These are phyloP conservation scores for Lasiodiplodia theobromae DNA, from an alignment of 2,329 filamentous ascomycete genomes.

Conservation along the genomic window DNA sequence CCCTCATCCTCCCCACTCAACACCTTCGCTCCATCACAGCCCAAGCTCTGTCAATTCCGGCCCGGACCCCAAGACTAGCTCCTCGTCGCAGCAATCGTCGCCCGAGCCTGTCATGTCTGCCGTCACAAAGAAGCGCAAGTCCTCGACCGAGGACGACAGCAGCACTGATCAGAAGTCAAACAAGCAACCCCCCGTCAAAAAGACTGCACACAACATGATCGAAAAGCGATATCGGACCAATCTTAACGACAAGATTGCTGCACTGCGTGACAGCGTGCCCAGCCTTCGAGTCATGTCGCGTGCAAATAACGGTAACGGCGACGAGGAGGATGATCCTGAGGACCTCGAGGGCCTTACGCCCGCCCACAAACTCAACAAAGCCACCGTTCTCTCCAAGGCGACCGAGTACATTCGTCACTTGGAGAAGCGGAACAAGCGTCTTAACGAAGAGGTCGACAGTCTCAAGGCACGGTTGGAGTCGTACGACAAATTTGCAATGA, in stretches of 20 bases:
- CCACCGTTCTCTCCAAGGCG: conserved; percentile 93
- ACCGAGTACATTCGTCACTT: conserved; percentile 95
- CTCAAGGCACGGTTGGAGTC: conserved; percentile 75
- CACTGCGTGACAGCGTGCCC: conserved; percentile 88
- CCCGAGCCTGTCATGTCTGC: conserved; percentile 58
- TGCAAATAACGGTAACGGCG: conserved; percentile 61
- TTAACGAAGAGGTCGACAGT: conserved; percentile 80
- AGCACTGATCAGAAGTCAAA: conserved; percentile 61
- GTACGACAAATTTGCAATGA: conserved; percentile 74
- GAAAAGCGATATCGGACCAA: conserved; percentile 97
- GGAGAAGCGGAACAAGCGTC: conserved; percentile 84
- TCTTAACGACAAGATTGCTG: conserved; percentile 95
- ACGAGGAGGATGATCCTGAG: conserved; percentile 81
- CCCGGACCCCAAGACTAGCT: conserved; percentile 40
- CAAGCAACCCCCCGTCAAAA: conserved; percentile 71
- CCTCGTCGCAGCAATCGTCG: conserved; percentile 64
- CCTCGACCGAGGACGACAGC: conserved; percentile 62
- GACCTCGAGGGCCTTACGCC: conserved; percentile 73
- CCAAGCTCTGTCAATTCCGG: conserved; percentile 42
- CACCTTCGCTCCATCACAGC: conserved; percentile 47
- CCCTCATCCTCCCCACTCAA: conserved; percentile 40
- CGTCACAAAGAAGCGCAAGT: conserved; percentile 48
- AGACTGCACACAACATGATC: conserved; percentile 97
- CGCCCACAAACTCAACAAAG: conserved; percentile 95
- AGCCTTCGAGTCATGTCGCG: conserved; percentile 83